Evolutionary conservation across 78 protist genomes (phyloP), one percentile per base, ranked within the genome.

Genomic region (Protostelium mycophagum): DNA sequence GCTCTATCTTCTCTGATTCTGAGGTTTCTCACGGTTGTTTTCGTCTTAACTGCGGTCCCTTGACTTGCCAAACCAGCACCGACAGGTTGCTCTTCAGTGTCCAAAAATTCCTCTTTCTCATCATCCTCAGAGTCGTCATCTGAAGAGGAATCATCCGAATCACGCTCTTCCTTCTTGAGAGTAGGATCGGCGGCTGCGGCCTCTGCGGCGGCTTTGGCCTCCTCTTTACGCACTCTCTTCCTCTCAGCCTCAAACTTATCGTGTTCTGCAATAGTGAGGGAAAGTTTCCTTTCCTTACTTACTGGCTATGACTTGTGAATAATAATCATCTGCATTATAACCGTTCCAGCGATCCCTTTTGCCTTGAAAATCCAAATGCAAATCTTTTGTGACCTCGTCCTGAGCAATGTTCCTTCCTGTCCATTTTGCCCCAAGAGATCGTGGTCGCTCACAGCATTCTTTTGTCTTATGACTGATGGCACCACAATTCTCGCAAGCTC

Each of bases 401-500:
- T 93, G 88, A 36, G 34, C 86, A 34, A 98, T 93, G 38, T 97
- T 90, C 0, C 83, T 83, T 0, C 89, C 89, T 1, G 98, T 89
- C 63, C 28, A 89, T 73, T 88, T 96, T 0, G 99, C 99, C n/a
- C 97, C 97, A 0, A 63, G 36, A n/a, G 85, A 86, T 37, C 99
- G 90, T 1, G 99, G 99, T 31, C 99, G 89, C 36, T 98, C 99
- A 35, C 91, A 51, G 86, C 99, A 98, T 39, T 95, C 97, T 88
- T 93, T 96, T 0, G 92, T 83, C 34, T 37, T 87, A 94, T 99
- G 99, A 1, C 99, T 95, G 97, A 96, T 96, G 31, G 99, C 96
- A 1, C 99, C 99, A 85, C 99, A 99, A 92, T 99, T 99, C 23
- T 88, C 91, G 36, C 99, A 99, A 0, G 99, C 99, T n/a, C 99